A percentile compares a stretch with the other conserved stretches of the same genome.
phyloP scores from a whole-genome alignment of 2,329 filamentous ascomycete genomes.

The Ceratocystis papillata region DNA sequence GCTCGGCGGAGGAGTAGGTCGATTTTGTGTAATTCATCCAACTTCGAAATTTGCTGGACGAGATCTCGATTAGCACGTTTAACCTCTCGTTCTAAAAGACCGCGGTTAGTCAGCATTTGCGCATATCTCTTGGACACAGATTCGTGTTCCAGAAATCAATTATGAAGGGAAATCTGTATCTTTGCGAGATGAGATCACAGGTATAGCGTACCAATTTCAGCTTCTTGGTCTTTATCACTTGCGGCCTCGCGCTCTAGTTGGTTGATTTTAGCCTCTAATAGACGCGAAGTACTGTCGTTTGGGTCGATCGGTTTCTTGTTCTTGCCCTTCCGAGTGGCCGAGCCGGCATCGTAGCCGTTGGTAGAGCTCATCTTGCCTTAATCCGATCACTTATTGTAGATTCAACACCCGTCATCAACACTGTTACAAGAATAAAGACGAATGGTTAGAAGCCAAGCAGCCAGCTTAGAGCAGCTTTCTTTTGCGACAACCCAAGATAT shows the following conservation, averaged over 20 bases:
- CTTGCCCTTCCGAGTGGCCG: constrained; percentile 59
- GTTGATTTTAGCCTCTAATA: constrained; percentile 85
- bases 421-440: background rate
- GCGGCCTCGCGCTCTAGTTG: constrained; percentile 90
- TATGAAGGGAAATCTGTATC: background rate
- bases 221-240: constrained; percentile 88
- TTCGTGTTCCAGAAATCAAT: background rate
- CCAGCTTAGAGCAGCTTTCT: background rate
- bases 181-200: background rate
- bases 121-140: background rate
- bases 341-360: constrained; percentile 14
- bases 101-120: constrained; percentile 17
- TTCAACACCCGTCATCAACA: constrained; percentile 4
- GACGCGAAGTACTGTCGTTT: constrained; percentile 73
- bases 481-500: background rate
- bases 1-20: constrained; percentile 85
- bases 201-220: constrained; percentile 68
- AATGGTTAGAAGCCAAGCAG: background rate
- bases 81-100: constrained; percentile 67
- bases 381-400: background rate
- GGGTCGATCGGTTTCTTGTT: constrained; percentile 75
- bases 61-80: constrained; percentile 89
- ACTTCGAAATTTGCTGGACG: constrained; percentile 76
- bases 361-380: constrained; percentile 15
- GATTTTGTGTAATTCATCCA: constrained; percentile 83